A percentile compares a stretch with the other conserved stretches of the same genome.
phyloP scores from a whole-genome alignment of 2,329 filamentous ascomycete species.

The Magnaporthales sp. region DNA sequence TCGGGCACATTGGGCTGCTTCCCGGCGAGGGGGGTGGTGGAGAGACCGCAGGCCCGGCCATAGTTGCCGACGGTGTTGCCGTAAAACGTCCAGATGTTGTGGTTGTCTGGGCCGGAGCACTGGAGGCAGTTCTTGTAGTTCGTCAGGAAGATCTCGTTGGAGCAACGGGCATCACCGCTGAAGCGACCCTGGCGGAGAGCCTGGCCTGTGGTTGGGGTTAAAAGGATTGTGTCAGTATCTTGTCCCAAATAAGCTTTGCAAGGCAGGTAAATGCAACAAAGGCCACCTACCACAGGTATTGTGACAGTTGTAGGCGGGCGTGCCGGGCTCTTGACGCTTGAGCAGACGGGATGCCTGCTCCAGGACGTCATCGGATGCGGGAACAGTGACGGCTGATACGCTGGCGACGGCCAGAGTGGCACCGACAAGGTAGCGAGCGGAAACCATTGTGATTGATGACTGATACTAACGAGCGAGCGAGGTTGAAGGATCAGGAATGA shows the following conservation, averaged over 20 bases:
- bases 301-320: slow-evolving; percentile 31
- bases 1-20: slow-evolving; percentile 12
- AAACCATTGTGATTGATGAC: slow-evolving; percentile 10
- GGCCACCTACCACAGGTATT: slow-evolving; percentile 33
- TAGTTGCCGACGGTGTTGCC: slow-evolving; percentile 20
- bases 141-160: slow-evolving; percentile 24
- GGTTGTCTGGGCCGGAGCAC: slow-evolving; percentile 28
- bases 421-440: slow-evolving; percentile 8
- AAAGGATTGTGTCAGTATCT: neutral
- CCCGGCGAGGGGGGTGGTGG: slow-evolving; percentile 13
- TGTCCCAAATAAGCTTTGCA: neutral
- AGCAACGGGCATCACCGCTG: slow-evolving; percentile 22
- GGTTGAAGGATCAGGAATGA: neutral
- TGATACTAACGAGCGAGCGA: neutral
- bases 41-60: slow-evolving; percentile 19
- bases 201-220: slow-evolving; percentile 14
- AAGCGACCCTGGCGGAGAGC: slow-evolving; percentile 24
- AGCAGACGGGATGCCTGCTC: slow-evolving; percentile 7
- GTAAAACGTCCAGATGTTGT: slow-evolving; percentile 32
- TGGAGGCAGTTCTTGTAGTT: slow-evolving; percentile 31
- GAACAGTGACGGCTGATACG: slow-evolving; percentile 6
- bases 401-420: slow-evolving; percentile 6
- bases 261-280: neutral
- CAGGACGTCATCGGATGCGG: neutral
- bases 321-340: slow-evolving; percentile 27